Evolutionary conservation across 495 filamentous ascomycete genomes (phyloP).

Genomic region (Cercophora sp.): DNA sequence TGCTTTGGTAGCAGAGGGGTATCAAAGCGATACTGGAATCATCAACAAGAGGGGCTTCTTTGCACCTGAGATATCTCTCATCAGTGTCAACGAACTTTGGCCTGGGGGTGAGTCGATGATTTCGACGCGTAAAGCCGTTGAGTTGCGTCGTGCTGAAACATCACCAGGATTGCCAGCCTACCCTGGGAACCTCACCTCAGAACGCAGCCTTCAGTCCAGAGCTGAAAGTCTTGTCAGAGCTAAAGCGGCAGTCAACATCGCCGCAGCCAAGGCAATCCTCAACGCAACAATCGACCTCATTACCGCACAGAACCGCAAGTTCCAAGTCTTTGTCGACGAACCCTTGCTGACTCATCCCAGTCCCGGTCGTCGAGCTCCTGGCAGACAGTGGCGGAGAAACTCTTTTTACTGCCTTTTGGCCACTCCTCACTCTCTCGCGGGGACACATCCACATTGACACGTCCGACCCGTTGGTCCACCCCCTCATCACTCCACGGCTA

Average conservation of each 20-base stretch:
- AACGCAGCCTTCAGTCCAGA: background rate
- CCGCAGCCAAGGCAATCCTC: slow-evolving; percentile 2
- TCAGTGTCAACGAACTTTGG: slow-evolving; percentile 8
- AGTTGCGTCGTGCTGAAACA: no score
- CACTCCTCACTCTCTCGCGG: slow-evolving; percentile 33
- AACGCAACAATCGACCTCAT: slow-evolving; percentile 8
- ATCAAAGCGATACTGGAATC: slow-evolving; percentile 5
- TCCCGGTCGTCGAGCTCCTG: slow-evolving; percentile 5
- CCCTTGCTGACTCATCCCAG: background rate
- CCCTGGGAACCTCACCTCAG: no score
- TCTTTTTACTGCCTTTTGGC: background rate
- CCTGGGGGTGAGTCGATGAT: background rate
- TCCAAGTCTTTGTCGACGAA: background rate
- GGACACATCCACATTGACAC: slow-evolving; percentile 42
- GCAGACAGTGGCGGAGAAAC: background rate
- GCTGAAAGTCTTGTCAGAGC: slow-evolving; percentile 1
- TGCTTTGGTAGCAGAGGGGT: background rate
- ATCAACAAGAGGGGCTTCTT: slow-evolving; percentile 3
- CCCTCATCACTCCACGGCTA: slow-evolving; percentile 31
- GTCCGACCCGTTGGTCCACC: slow-evolving; percentile 29
- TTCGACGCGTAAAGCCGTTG: no score
- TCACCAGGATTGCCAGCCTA: no score
- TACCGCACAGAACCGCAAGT: background rate
- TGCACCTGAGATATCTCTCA: slow-evolving; percentile 9
- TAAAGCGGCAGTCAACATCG: background rate